These are phyloP conservation scores for Theileria orientalis DNA, from an alignment of 169 alveolate genomes.

Conservation along the genomic window DNA sequence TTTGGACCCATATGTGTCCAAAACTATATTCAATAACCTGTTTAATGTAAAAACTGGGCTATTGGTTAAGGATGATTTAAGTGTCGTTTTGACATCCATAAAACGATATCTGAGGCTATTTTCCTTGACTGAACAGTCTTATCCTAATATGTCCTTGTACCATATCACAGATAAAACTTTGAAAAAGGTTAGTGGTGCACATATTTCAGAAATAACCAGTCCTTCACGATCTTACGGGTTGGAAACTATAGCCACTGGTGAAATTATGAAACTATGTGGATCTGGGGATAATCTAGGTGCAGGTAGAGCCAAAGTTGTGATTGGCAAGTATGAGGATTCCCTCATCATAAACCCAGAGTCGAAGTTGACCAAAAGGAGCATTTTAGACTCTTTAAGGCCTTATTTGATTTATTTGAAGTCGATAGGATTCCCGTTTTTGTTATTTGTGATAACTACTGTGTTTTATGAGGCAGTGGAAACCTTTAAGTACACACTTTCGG, in stretches of 20 bases:
- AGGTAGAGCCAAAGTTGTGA: not conserved
- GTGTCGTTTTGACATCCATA: too few species aligned
- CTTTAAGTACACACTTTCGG: not conserved
- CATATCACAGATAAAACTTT: too few species aligned
- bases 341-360: not conserved
- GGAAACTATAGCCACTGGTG: not conserved
- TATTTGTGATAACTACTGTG: not conserved
- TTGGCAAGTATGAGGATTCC: conserved; percentile 12
- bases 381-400: conserved; percentile 19
- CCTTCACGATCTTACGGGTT: not conserved
- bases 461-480: not conserved
- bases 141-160: too few species aligned
- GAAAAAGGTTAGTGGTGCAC: too few species aligned
- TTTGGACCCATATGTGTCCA: too few species aligned
- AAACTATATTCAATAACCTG: too few species aligned
- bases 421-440: conserved; percentile 7
- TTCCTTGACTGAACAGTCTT: too few species aligned
- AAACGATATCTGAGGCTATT: too few species aligned
- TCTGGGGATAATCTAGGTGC: not conserved
- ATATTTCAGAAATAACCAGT: too few species aligned
- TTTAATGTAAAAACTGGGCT: too few species aligned
- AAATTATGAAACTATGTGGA: not conserved
- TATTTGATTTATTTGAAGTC: conserved; percentile 15
- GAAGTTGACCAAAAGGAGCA: not conserved
- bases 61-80: too few species aligned